Evolutionary conservation across 2,329 filamentous ascomycete genomes (phyloP).

Genomic region (Trichoderma guizhouense): DNA sequence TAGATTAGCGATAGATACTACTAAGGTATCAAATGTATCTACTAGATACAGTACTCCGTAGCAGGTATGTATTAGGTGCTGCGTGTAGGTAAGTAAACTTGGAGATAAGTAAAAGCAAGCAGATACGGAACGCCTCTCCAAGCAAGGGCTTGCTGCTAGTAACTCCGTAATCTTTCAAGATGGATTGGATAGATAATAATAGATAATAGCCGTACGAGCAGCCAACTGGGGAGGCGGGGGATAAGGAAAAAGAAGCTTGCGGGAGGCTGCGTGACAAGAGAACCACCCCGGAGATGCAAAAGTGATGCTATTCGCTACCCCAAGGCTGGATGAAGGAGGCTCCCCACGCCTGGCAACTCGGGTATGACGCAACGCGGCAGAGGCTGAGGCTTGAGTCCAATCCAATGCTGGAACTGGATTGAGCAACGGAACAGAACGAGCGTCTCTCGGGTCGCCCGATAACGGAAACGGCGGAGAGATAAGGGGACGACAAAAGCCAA

Average conservation of each 20-base stretch:
- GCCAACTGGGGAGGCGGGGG: not conserved
- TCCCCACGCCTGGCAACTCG: slow-evolving; percentile 6
- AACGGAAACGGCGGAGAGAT: slow-evolving; percentile 19
- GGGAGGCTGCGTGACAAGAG: not conserved
- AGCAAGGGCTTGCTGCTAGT: not conserved
- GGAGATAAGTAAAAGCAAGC: not conserved
- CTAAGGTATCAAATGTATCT: not conserved
- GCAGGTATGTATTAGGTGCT: not conserved
- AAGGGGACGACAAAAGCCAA: not conserved
- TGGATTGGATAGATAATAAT: not conserved
- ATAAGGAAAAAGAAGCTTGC: slow-evolving; percentile 2
- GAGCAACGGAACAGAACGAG: not conserved
- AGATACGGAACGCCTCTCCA: not conserved
- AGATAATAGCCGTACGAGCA: not conserved
- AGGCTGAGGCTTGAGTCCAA: not conserved
- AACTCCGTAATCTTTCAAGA: not conserved
- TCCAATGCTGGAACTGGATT: not conserved
- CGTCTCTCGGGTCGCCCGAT: slow-evolving; percentile 4
- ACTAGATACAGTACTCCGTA: not conserved
- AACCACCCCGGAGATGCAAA: not conserved
- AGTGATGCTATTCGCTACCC: slow-evolving; percentile 14
- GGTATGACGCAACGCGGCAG: slow-evolving; percentile 14
- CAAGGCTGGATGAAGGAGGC: not conserved
- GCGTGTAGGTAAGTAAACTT: not conserved
- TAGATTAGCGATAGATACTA: not conserved